These are phyloP conservation scores for Lepiota venenata DNA, from an alignment of 768 basidiomycete species.

Conservation along the genomic window DNA sequence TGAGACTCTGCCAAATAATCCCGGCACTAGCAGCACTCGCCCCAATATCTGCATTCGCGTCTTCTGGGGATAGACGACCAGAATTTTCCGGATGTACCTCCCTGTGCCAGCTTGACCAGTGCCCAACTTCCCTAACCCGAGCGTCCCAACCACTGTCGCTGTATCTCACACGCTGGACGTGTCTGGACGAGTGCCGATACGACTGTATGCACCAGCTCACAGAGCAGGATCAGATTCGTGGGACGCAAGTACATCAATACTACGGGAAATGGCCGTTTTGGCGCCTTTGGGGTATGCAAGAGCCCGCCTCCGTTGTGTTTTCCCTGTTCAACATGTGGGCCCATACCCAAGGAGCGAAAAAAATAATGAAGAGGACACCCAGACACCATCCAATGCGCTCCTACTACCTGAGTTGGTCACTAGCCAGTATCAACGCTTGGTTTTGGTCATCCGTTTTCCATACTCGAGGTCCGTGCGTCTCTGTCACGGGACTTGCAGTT, in stretches of 20 bases:
- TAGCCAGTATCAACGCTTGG: slow-evolving; percentile 87
- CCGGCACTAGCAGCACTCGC: slow-evolving; percentile 1
- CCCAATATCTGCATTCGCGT: slow-evolving; percentile 32
- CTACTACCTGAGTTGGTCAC: slow-evolving; percentile 66
- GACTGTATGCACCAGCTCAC: slow-evolving; percentile 82
- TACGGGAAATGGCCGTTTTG: slow-evolving; percentile 98
- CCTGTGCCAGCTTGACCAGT: slow-evolving; percentile 38
- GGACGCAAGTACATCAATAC: slow-evolving; percentile 64
- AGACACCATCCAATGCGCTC: slow-evolving; percentile 61
- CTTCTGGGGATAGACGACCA: slow-evolving; percentile 58
- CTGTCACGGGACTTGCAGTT: neutral
- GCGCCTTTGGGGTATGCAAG: slow-evolving; percentile 85
- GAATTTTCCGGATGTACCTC: slow-evolving; percentile 52
- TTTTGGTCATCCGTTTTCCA: slow-evolving; percentile 91
- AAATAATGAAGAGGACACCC: slow-evolving; percentile 46
- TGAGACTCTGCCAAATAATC: neutral
- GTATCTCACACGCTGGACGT: slow-evolving; percentile 80
- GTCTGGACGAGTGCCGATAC: slow-evolving; percentile 86
- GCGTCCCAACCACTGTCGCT: slow-evolving; percentile 47
- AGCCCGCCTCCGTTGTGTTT: slow-evolving; percentile 90
- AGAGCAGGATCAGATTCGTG: slow-evolving; percentile 41
- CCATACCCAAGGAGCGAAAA: slow-evolving; percentile 59
- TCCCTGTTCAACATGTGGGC: slow-evolving; percentile 81
- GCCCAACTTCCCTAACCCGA: slow-evolving; percentile 29
- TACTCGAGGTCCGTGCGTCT: slow-evolving; percentile 65